Evolutionary conservation across 805 yeast species (phyloP), one percentile per base, ranked within the genome.

Genomic region (Zygotorulaspora sp.): DNA sequence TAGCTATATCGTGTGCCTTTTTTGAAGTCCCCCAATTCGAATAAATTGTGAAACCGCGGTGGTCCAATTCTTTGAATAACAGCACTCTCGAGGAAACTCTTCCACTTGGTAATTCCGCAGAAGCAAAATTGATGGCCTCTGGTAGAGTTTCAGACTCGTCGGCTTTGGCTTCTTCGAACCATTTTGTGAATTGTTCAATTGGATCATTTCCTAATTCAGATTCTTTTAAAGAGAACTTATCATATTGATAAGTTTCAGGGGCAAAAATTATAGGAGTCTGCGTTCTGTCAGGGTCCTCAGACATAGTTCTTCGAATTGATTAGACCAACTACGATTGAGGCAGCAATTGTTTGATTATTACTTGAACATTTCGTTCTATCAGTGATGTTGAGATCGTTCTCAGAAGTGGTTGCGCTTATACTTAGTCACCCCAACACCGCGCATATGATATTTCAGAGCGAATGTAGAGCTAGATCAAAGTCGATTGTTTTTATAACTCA

Each of bases 1-100:
- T 65, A 25, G 64, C 64, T 43, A 80, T 67, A 60, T 89, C 97
- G 32, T 66, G 55, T 13, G 83, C 77, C 63, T 92, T 92, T 62
- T 85, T 88, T 23, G 95, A 83, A 7, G 81, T 72, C 21, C 72
- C 86, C 95, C 96, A 89, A 63, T 92, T 92, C 38, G 97, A 86
- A 63, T 85, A 92, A 28, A 92, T 70, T 7, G 88, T 76, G 51
- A 90, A 83, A 3, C 97, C 98, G 30, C 74, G 71, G 35, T 74
- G 70, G 61, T 90, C 97, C 41, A 92, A 71, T 57, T 92, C 97
- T 57, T 92, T 92, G 63, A 92, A 76, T 37, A 92, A 71, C 2
- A 92, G 90, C 7, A 83, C 74, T 38, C 98, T 70, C 5, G 89
- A 78, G 0, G 95, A 81, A 1, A 92, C 86, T 43, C 94, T 68